Evolutionary conservation across 768 basidiomycete species (phyloP).

Genomic region (Chiua virens): DNA sequence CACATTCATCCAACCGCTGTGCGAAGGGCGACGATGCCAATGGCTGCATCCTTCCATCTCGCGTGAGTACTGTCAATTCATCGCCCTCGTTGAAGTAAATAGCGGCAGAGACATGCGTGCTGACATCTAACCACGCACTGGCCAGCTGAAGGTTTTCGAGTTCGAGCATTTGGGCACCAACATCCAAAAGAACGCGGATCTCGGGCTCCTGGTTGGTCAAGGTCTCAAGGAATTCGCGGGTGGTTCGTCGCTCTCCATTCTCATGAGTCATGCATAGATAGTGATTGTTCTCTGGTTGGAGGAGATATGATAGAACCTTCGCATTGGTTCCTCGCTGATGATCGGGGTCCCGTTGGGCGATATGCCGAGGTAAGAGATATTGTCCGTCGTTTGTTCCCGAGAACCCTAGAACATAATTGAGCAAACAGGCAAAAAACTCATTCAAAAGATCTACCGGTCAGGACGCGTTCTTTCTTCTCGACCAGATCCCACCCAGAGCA

Average conservation of each 20-base stretch:
- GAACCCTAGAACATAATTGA: constrained; percentile 25
- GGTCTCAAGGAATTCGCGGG: constrained; percentile 23
- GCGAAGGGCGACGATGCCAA: constrained; percentile 33
- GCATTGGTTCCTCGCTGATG: constrained; percentile 47
- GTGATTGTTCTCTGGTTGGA: constrained; percentile 24
- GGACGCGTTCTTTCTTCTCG: constrained; percentile 11
- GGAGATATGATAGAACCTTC: constrained; percentile 30
- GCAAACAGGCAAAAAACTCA: not conserved
- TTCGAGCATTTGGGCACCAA: constrained; percentile 58
- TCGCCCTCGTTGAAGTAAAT: constrained; percentile 31
- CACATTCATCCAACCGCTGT: constrained; percentile 34
- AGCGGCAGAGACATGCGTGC: constrained; percentile 21
- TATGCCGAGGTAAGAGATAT: constrained; percentile 38
- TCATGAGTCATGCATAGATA: constrained; percentile 13
- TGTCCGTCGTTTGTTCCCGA: constrained; percentile 43
- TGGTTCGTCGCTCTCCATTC: constrained; percentile 14
- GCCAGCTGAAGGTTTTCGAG: constrained; percentile 44
- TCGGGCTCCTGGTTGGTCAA: constrained; percentile 37
- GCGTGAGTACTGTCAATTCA: too few species aligned
- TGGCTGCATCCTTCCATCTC: constrained; percentile 8
- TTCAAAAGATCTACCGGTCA: constrained; percentile 13
- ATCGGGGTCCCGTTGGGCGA: constrained; percentile 29
- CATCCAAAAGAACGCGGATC: constrained; percentile 52
- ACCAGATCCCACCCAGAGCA: constrained; percentile 41
- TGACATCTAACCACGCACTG: constrained; percentile 39